These are phyloP conservation scores for Leucogyrophana mollusca DNA, from an alignment of 768 basidiomycete species.

Conservation along the genomic window DNA sequence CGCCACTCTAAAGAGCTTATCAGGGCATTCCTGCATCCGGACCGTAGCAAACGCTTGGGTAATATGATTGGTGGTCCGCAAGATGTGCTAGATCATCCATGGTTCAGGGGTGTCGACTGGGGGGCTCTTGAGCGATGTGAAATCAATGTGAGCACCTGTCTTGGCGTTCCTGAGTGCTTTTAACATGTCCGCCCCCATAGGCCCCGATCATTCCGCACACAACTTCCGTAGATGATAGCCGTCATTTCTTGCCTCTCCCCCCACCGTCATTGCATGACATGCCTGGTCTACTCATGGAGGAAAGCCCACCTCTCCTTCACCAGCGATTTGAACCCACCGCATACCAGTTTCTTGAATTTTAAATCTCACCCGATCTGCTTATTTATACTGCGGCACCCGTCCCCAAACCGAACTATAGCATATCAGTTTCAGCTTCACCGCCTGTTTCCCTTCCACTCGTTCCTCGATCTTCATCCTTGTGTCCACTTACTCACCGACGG, in stretches of 20 bases:
- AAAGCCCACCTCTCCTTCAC: conserved; percentile 54
- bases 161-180: conserved; percentile 4
- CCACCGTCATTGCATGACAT: conserved; percentile 77
- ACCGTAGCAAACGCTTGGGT: conserved; percentile 87
- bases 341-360: conserved; percentile 79
- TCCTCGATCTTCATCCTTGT: conserved; percentile 4
- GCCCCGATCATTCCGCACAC: conserved; percentile 87
- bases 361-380: conserved; percentile 20
- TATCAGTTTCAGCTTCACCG: conserved; percentile 6
- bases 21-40: conserved; percentile 84
- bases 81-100: conserved; percentile 88
- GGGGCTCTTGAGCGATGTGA: conserved; percentile 81
- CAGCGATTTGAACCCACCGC: conserved; percentile 66
- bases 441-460: conserved; percentile 5
- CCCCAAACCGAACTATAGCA: conserved; percentile 24
- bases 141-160: conserved; percentile 61
- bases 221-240: conserved; percentile 77
- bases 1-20: conserved; percentile 87
- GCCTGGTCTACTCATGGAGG: conserved; percentile 71
- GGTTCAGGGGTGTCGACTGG: conserved; percentile 97
- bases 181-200: conserved; percentile 39
- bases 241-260: conserved; percentile 81
- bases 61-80: conserved; percentile 91
- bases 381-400: conserved; percentile 6
- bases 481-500: too few relatives aligned